Evolutionary conservation across 306 rosid genomes (phyloP).

Genomic region (Citrullus colocynthis): DNA sequence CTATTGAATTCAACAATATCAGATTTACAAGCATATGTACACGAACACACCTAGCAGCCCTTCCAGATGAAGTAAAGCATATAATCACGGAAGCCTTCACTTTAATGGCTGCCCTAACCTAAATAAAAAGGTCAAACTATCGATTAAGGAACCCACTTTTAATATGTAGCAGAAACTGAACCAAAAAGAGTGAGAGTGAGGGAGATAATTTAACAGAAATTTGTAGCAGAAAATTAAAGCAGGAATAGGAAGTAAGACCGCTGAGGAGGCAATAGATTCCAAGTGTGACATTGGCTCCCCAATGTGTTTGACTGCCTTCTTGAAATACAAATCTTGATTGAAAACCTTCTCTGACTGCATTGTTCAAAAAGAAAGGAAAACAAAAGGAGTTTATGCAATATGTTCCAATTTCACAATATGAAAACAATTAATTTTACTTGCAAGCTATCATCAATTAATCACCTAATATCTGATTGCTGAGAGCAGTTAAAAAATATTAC

Average conservation of each 20-base stretch:
- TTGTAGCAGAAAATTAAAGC: neutral
- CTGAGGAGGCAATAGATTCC: conserved; percentile 99
- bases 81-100: conserved; percentile 93
- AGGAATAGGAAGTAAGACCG: conserved; percentile 5
- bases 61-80: conserved; percentile 96
- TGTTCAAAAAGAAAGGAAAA: neutral
- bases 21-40: neutral
- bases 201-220: neutral
- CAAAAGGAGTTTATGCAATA: neutral
- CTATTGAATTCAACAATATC: neutral
- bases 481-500: neutral
- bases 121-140: conserved; percentile 11
- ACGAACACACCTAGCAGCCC: conserved; percentile 78
- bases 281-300: conserved; percentile 99
- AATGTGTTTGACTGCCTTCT: conserved; percentile 73
- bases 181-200: neutral
- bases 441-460: neutral
- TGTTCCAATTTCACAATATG: neutral
- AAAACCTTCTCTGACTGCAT: conserved; percentile 95
- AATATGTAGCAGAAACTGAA: neutral
- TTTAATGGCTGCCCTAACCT: conserved; percentile 98
- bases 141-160: neutral
- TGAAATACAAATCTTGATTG: conserved; percentile 91
- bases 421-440: neutral
- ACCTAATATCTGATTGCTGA: neutral